Base-by-base conservation (phyloP, 345 rosid species). In the Xanthoceras sorbifolium region DNA sequence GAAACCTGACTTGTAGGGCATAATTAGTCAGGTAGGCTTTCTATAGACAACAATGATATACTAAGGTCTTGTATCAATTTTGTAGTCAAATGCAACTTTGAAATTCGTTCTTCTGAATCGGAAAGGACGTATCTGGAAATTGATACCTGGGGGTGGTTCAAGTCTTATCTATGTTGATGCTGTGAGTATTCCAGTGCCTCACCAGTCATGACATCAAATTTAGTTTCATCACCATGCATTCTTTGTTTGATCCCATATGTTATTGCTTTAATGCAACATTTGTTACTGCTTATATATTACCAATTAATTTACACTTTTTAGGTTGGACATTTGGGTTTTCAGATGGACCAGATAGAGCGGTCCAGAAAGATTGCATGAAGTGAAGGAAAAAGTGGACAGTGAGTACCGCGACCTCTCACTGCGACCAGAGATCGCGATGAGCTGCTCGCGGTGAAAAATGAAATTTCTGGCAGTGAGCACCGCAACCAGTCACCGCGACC, bases 91-190 rank as follows among this genome's bases (percentile, higher is more conserved):
- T 82, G 90, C 97, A 63, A 92, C 98, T 76, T 81, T 94, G 86
- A 92, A 92, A 78, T 94, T 94, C 83, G 91, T 97, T 31, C 90
- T 94, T 75, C 80, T 94, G 90, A 94, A 94, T 75, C 89, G 92
- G 20, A 91, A 90, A 81, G 98, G 98, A 67, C 91, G 93, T 32
- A 92, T 92, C 70, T 94, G 98, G 98, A 94, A 96, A 1, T 91
- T 92, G 97, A 97, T 94, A 61, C 97, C 97, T 79, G 98, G 98
- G 68, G 98, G 97, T 36, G 94, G 97, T 78, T 97, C 98, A 64
- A 94, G 98, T 80, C 94, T 94, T 57, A 94, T 94, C 77, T 92
- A 94, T 87, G 98, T 93, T 25, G 97, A 94, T 76, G 92, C 97
- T 6, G 97, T 94, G 72, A 85, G 90, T 74, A 7, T n/a, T 76